Evolutionary conservation across 1,139 yeast species (phyloP), one percentile per base, ranked within the genome.

Genomic region (Kluyveromyces marxianus): DNA sequence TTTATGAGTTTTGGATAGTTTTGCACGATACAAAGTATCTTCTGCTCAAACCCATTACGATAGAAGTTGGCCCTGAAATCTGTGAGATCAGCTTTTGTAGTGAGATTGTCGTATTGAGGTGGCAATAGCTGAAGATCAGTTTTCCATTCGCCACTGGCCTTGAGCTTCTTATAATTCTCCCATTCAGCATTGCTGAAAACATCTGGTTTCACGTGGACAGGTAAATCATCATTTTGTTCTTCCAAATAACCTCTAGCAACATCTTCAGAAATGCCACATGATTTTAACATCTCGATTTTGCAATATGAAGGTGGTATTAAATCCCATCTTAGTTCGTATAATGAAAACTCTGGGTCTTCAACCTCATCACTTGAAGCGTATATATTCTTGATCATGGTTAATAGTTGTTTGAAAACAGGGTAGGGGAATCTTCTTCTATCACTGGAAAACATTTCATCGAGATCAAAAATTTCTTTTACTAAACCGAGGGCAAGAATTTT

Each of bases 11-110:
- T 73, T 1, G 87, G 82, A 54, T 71, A 79, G 3, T 63, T 48
- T 42, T 75, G 75, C 4, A 77, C 69, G 7, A 82, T 60, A 28
- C 68, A 62, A 31, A 83, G 65, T 67, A 82, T 72, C 35, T 72
- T 67, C 30, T 72, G 74, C 39, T 74, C 61, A 37, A 79, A 63
- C 4, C 63, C 54, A 26, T 50, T 48, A 6, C 49, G 44, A 25
- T 54, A 56, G 32, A 54, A 57, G 3, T 62, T 59, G 36, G 61
- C 48, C 47, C 76, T 54, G 65, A 74, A 46, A 45, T 61, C 56
- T 49, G 67, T 68, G 44, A 78, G 61, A 46, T 76, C 78, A 31
- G 65, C 68, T 10, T 68, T 53, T 0, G 74, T 68, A 33, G 65
- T 64, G 29, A 54, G 61, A 25, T 63, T 55, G 14, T 58, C 51